Base-by-base conservation (phyloP, 768 basidiomycete species). In the Calocybe cyanea region DNA sequence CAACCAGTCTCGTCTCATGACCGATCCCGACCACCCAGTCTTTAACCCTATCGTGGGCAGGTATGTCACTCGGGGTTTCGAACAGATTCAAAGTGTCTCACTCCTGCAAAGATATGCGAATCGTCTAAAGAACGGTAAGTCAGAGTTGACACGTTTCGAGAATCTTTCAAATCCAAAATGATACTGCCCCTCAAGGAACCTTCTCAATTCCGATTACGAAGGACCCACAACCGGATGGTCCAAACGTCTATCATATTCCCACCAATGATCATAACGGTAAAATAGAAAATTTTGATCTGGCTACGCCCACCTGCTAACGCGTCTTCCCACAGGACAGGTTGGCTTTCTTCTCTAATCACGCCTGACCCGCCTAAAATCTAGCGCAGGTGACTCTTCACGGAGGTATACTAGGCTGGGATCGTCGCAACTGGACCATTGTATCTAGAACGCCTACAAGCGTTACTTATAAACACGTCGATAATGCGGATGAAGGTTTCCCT, bases 321-420 rank as follows among this genome's bases (percentile, higher is more conserved):
- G 9, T 7, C 30, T 34, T 42, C 17, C n/a, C 28, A 7, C 43
- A 63, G 57, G 58, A 38, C 38, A 64, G 50, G 56, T 61, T 40
- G n/a, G 50, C 40, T 38, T 43, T 45, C 24, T 33, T 30, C 25
- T 21, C 39, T n/a, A n/a, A 7, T 13, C 7, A 15, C 7, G 23
- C 23, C 14, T 10, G 34, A 33, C n/a, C 4, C 28, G 43, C 15
- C 21, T 14, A 13, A 15, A 21, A n/a, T 20, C 21, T 41, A 57
- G 57, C 57, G 8, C 54, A 71, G 58, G 74, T 76, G 25, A 78
- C 77, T 1, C 63, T 81, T 1, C 80, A 81, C 56, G 80, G 80
- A 0, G 78, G 80, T 1, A 69, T 70, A 14, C 61, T 67, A 41
- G 80, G 80, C 15, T 83, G 74, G 71, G 81, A 82, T 53, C 68